These are phyloP conservation scores for Diaporthe capsici DNA, from an alignment of 2,329 filamentous ascomycete species.

Conservation along the genomic window DNA sequence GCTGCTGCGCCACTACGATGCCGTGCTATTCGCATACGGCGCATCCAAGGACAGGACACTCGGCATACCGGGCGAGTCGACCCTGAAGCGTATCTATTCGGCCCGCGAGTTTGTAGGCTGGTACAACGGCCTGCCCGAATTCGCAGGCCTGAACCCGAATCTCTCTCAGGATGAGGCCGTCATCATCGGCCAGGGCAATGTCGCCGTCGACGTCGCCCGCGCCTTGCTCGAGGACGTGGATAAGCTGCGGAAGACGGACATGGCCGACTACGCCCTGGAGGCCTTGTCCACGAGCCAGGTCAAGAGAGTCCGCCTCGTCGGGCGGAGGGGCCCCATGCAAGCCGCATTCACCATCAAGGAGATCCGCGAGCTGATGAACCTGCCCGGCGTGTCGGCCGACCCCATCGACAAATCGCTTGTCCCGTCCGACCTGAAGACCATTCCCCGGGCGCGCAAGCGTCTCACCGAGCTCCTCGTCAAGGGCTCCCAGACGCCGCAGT, in stretches of 20 bases:
- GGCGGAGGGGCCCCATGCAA: constrained; percentile 90
- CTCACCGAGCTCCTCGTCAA: constrained; percentile 86
- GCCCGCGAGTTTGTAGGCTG: constrained; percentile 96
- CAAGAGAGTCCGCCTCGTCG: constrained; percentile 87
- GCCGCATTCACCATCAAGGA: constrained; percentile 98
- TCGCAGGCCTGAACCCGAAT: constrained; percentile 79
- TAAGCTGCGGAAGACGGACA: constrained; percentile 84
- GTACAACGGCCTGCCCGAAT: constrained; percentile 96
- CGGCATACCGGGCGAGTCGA: constrained; percentile 83
- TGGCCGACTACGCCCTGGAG: constrained; percentile 86
- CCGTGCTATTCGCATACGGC: constrained; percentile 92
- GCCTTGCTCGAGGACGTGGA: constrained; percentile 86
- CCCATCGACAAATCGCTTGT: constrained; percentile 77
- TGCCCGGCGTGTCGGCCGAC: constrained; percentile 80
- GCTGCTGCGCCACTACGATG: constrained; percentile 88
- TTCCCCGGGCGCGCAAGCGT: constrained; percentile 82
- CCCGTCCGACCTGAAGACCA: constrained; percentile 74
- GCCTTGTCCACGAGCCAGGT: constrained; percentile 80
- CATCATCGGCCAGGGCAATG: constrained; percentile 95
- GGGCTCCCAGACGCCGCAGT: constrained; percentile 70
- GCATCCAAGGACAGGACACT: constrained; percentile 87
- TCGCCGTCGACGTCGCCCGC: constrained; percentile 92
- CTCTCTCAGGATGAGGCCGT: constrained; percentile 84
- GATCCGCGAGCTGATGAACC: constrained; percentile 85
- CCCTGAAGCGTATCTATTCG: constrained; percentile 82